Evolutionary conservation across 352 stramenopile genomes (phyloP).

Genomic region (Aphanomyces astaci): DNA sequence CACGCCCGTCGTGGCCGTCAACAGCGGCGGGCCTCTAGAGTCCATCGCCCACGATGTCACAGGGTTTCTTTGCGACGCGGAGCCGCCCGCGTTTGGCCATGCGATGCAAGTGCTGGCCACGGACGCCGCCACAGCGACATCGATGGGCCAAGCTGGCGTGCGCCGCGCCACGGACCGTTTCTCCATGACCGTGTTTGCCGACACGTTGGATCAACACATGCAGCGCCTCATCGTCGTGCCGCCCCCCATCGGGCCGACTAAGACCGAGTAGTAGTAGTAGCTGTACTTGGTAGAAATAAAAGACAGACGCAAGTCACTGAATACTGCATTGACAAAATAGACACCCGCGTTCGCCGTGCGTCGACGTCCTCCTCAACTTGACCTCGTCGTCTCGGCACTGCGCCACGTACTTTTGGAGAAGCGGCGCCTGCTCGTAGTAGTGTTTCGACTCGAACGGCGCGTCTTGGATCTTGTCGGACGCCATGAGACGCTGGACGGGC

Average conservation of each 20-base stretch:
- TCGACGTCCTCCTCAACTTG: background rate
- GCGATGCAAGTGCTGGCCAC: conserved; percentile 48
- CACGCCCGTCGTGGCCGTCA: conserved; percentile 91
- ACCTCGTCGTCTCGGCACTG: conserved; percentile 53
- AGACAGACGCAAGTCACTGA: too few species aligned
- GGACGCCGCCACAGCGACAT: background rate
- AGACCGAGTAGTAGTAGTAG: background rate
- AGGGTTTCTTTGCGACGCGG: conserved; percentile 69
- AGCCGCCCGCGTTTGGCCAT: conserved; percentile 45
- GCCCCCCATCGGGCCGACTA: background rate
- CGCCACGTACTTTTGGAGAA: conserved; percentile 80
- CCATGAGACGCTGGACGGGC: conserved; percentile 76
- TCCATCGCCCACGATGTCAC: conserved; percentile 87
- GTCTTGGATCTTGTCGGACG: conserved; percentile 52
- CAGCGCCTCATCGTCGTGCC: background rate
- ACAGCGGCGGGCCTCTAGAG: conserved; percentile 93
- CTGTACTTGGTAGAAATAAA: too few species aligned
- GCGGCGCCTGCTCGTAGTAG: conserved; percentile 79
- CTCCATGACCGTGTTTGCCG: conserved; percentile 64
- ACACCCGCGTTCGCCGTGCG: background rate
- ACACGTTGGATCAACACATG: conserved; percentile 38
- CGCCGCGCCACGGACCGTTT: conserved; percentile 48
- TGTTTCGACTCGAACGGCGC: conserved; percentile 77
- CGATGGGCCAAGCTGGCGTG: conserved; percentile 45
- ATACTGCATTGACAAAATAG: conserved; percentile 9